Percentiles rank a stretch among this genome's conserved stretches.
Conservation (phyloP, 2,329 filamentous ascomycete genomes). For the Aspergillus fischeri region DNA sequence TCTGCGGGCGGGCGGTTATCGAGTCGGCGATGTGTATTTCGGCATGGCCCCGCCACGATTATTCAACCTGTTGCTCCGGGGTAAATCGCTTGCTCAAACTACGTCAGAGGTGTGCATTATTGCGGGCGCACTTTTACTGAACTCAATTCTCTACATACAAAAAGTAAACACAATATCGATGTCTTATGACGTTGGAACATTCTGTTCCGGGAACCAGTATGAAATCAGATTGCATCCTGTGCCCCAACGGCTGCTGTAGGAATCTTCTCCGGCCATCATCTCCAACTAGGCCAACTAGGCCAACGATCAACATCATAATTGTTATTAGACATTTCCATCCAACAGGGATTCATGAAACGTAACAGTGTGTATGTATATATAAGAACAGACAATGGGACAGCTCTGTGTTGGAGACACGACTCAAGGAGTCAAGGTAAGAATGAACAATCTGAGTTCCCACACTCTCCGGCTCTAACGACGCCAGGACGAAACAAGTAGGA, state of each 20-base stretch:
- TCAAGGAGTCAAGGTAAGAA: not conserved
- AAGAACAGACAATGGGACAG: not conserved
- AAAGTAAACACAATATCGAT: not conserved
- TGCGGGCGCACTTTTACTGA: not conserved
- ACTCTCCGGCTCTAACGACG: slow-evolving; percentile 15
- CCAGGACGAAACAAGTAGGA: slow-evolving; percentile 8
- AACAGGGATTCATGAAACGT: not conserved
- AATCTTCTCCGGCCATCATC: not conserved
- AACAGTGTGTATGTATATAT: not conserved
- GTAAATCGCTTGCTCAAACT: not conserved
- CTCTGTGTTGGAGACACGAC: slow-evolving; percentile 9
- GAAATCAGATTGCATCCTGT: not conserved
- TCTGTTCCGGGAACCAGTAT: not conserved
- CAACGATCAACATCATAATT: not conserved
- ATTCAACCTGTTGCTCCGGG: not conserved
- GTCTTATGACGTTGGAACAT: not conserved
- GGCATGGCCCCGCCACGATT: not conserved
- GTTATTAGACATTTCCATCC: not conserved
- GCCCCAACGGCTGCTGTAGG: not conserved
- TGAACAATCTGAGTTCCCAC: slow-evolving; percentile 1
- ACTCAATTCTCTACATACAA: not conserved
- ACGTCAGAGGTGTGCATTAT: not conserved
- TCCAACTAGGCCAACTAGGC: not conserved
- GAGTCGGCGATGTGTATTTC: not conserved
- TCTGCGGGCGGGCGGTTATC: slow-evolving; percentile 20